Conservation (phyloP, 2,329 filamentous ascomycete species). For the Aureobasidium uvarum region DNA sequence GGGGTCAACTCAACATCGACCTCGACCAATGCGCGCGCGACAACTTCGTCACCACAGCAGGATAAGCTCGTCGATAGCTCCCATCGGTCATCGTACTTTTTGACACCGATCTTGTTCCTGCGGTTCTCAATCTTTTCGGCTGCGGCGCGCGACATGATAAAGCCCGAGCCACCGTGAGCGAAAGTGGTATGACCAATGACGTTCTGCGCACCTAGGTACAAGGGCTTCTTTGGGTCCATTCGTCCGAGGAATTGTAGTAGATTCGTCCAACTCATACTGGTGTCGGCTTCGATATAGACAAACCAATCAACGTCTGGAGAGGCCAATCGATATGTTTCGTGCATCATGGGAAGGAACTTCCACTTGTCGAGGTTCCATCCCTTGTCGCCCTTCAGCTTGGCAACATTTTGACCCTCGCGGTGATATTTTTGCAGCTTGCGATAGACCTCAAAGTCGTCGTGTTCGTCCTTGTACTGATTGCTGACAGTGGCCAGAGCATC, state of each 20-base stretch:
- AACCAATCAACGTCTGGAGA: slow-evolving; percentile 53
- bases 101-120: slow-evolving; percentile 16
- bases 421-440: slow-evolving; percentile 37
- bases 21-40: slow-evolving; percentile 50
- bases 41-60: slow-evolving; percentile 55
- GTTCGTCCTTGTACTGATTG: slow-evolving; percentile 32
- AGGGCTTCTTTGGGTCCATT: slow-evolving; percentile 46
- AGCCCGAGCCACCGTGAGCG: slow-evolving; percentile 51
- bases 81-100: slow-evolving; percentile 40
- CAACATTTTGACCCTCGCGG: slow-evolving; percentile 36
- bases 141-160: slow-evolving; percentile 47
- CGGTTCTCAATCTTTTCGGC: slow-evolving; percentile 22
- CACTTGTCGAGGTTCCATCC: slow-evolving; percentile 58
- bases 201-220: slow-evolving; percentile 52
- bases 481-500: slow-evolving; percentile 36
- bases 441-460: slow-evolving; percentile 40
- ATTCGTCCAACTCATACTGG: slow-evolving; percentile 49
- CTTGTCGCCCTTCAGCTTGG: slow-evolving; percentile 36
- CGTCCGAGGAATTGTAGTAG: slow-evolving; percentile 51
- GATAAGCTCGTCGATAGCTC: slow-evolving; percentile 47
- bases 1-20: slow-evolving; percentile 46
- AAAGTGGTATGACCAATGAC: slow-evolving; percentile 40
- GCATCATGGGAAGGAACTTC: slow-evolving; percentile 58
- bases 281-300: slow-evolving; percentile 58
- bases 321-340: slow-evolving; percentile 50